A percentile compares a stretch with the other conserved stretches of the same genome.
phyloP scores from a whole-genome alignment of 768 basidiomycete genomes.

The Phaeotremella fagi region DNA sequence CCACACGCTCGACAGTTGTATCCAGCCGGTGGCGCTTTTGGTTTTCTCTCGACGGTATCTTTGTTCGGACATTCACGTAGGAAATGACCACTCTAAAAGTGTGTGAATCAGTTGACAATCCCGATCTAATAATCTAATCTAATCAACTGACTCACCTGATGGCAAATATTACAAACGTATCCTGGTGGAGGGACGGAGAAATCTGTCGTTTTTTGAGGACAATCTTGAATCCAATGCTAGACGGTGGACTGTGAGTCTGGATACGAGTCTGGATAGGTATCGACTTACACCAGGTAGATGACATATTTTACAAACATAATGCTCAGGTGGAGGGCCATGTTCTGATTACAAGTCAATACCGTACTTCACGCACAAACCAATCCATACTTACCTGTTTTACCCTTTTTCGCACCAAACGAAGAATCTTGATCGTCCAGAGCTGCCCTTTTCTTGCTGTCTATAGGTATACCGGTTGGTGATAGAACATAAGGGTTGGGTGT shows the following conservation, averaged over 20 bases:
- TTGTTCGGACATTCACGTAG: constrained; percentile 83
- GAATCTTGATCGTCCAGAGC: constrained; percentile 40
- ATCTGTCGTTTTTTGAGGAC: constrained; percentile 35
- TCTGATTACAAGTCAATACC: constrained; percentile 10
- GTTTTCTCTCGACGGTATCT: constrained; percentile 53
- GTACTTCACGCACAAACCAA: too few relatives aligned
- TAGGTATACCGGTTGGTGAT: constrained; percentile 9
- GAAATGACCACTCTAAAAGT: constrained; percentile 68
- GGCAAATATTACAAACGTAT: constrained; percentile 83
- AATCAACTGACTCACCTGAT: constrained; percentile 54
- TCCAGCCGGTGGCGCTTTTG: constrained; percentile 25
- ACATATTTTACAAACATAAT: constrained; percentile 47
- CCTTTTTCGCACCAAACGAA: constrained; percentile 27
- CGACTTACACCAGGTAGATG: constrained; percentile 42
- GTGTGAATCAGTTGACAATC: constrained; percentile 1
- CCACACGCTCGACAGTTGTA: constrained; percentile 91
- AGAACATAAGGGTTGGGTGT: constrained; percentile 42
- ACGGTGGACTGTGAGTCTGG: background rate
- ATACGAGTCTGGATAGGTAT: background rate
- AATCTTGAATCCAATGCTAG: constrained; percentile 48
- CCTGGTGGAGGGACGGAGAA: constrained; percentile 64
- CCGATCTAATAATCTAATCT: background rate
- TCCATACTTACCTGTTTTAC: constrained; percentile 22
- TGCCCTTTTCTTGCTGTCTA: constrained; percentile 43
- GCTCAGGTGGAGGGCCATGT: constrained; percentile 31